Evolutionary conservation across 2,329 filamentous ascomycete genomes (phyloP).

Genomic region (Lecanosticta acicola): DNA sequence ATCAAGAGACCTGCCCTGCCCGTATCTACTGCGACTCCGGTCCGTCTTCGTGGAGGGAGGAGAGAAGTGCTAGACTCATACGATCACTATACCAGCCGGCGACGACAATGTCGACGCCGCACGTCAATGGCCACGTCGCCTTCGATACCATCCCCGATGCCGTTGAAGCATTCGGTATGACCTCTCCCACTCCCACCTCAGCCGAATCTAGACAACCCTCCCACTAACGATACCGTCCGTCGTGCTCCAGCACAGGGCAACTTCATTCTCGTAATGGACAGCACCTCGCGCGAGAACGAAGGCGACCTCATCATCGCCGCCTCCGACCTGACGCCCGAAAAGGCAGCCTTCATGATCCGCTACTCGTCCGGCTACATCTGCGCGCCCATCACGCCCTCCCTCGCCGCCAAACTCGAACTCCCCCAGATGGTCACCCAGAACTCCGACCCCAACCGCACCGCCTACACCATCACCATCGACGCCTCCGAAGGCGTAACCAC

Average conservation of each 20-base stretch:
- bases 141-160: constrained; percentile 46
- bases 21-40: not conserved
- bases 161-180: constrained; percentile 40
- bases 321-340: constrained; percentile 71
- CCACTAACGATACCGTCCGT: not conserved
- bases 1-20: not conserved
- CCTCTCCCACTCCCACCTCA: not conserved
- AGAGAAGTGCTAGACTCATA: not conserved
- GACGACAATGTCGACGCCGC: constrained; percentile 15
- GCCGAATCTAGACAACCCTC: not conserved
- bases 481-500: constrained; percentile 66
- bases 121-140: constrained; percentile 26
- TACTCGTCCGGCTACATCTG: constrained; percentile 87
- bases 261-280: constrained; percentile 94
- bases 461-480: constrained; percentile 89
- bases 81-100: no score
- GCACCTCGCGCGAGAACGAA: constrained; percentile 90
- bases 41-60: not conserved
- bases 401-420: constrained; percentile 66
- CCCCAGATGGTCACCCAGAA: constrained; percentile 83
- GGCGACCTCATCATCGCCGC: constrained; percentile 96
- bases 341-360: constrained; percentile 95
- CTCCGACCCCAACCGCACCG: constrained; percentile 77
- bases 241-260: constrained; percentile 52
- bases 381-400: constrained; percentile 67